Conservation (phyloP, 164 flowering plant genomes). For the Litsea cubeba region DNA sequence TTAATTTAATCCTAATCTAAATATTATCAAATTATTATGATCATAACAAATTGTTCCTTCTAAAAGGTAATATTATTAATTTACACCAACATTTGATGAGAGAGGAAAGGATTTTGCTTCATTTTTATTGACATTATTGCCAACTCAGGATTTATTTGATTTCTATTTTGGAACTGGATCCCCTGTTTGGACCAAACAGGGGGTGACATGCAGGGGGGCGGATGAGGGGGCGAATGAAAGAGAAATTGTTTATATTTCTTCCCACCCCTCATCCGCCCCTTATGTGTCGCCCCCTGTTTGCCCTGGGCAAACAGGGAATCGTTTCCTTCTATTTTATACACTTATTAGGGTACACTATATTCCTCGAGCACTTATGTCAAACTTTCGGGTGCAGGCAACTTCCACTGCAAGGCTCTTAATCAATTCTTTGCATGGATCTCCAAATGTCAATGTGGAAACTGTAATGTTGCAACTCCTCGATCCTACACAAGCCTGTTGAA, state of each 20-base stretch:
- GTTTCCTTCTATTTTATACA: conserved; percentile 3
- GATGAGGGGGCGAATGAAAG: no score
- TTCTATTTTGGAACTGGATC: no score
- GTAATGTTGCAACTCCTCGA: conserved; percentile 57
- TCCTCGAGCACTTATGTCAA: neutral
- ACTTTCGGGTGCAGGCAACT: conserved; percentile 48
- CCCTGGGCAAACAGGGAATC: no score
- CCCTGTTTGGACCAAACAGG: no score
- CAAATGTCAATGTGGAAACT: conserved; percentile 61
- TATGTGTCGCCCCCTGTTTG: no score
- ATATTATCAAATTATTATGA: no score
- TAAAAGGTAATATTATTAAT: no score
- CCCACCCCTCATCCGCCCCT: no score
- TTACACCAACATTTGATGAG: neutral
- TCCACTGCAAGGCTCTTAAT: conserved; percentile 81
- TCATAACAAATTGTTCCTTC: no score
- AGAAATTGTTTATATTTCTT: no score
- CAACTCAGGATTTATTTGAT: neutral
- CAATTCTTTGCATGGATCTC: conserved; percentile 69
- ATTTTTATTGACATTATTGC: neutral
- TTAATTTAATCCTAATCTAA: no score
- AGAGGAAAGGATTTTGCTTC: neutral
- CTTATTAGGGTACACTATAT: neutral
- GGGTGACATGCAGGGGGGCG: no score
- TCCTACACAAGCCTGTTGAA: conserved; percentile 78